Evolutionary conservation across 768 basidiomycete genomes (phyloP), one percentile per base, ranked within the genome.

Genomic region (Saitozyma podzolica): DNA sequence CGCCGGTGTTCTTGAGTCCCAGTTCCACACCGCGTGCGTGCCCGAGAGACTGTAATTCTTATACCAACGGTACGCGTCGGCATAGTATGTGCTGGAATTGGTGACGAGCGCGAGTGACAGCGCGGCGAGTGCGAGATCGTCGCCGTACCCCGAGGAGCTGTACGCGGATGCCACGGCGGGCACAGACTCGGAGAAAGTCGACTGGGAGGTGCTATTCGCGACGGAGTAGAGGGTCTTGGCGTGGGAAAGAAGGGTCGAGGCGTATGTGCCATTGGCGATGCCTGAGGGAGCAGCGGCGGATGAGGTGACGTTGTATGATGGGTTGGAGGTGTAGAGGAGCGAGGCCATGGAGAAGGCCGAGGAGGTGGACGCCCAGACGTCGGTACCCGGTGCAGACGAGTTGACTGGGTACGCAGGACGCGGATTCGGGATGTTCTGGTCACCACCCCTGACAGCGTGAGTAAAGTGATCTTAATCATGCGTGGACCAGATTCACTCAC

Each of bases 271-370:
- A 72, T 96, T 89, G 55, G 83, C 82, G 37, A 95, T 82, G 14
- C 88, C 86, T 0, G 60, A 61, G 1, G 85, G 78, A 0, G 77
- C 62, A 9, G 69, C 57, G 16, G 71, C 58, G 14, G 86, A 82
- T 6, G 84, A 80, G 42, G 82, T 82, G 50, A 84, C 83, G 58
- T 74, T 76, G 70, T 90, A 69, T 85, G 42, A 82, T 71, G 63
- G 82, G 83, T 68, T 84, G 83, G 63, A 66, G 14, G 86, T 83
- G 72, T 96, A 97, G 39, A 97, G 84, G 62, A 86, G 84, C 1
- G 93, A 88, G 69, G 90, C 92, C 0, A 92, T 85, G 11, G 93
- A 85, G 74, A 96, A 93, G 14, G 94, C 92, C 1, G 91, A 89
- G 2, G 93, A 86, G 6, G 89, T 85, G 50, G 86, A 84, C 0